Conservation (phyloP, 371 early-diverging fungal species). For the Smittium culicis region DNA sequence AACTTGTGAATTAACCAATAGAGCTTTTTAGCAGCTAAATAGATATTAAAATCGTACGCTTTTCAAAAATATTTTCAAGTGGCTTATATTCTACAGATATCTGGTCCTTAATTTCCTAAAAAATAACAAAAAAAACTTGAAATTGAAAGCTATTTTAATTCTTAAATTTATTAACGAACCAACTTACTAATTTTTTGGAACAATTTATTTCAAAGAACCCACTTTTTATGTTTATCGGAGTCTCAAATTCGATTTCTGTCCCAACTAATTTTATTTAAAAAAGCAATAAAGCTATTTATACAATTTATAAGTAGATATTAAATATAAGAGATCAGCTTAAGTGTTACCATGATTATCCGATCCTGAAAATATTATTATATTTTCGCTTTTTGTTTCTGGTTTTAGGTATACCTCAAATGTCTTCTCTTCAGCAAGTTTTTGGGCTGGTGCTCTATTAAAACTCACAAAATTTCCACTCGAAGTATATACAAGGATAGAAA, state of each 20-base stretch:
- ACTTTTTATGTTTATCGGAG: neutral
- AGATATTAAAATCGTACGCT: too few species aligned
- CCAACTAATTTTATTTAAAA: neutral
- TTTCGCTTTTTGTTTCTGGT: neutral
- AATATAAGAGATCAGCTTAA: too few species aligned
- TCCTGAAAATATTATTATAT: neutral
- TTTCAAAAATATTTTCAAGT: too few species aligned
- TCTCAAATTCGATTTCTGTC: neutral
- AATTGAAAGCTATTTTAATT: too few species aligned
- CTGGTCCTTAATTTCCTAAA: too few species aligned
- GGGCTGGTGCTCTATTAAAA: constrained; percentile 3
- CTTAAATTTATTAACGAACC: too few species aligned
- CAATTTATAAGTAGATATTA: too few species aligned
- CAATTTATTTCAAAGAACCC: neutral
- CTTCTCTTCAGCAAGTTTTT: neutral
- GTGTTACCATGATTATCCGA: constrained; percentile 11
- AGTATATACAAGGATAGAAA: neutral
- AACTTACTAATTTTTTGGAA: neutral
- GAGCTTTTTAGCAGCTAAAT: too few species aligned
- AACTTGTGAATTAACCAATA: too few species aligned
- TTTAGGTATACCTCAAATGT: neutral
- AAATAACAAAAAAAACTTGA: too few species aligned
- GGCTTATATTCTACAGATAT: too few species aligned
- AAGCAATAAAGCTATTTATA: too few species aligned
- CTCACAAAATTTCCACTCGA: neutral